Evolutionary conservation across 2,329 filamentous ascomycete genomes (phyloP).

Genomic region (Fusarium verrucosum): DNA sequence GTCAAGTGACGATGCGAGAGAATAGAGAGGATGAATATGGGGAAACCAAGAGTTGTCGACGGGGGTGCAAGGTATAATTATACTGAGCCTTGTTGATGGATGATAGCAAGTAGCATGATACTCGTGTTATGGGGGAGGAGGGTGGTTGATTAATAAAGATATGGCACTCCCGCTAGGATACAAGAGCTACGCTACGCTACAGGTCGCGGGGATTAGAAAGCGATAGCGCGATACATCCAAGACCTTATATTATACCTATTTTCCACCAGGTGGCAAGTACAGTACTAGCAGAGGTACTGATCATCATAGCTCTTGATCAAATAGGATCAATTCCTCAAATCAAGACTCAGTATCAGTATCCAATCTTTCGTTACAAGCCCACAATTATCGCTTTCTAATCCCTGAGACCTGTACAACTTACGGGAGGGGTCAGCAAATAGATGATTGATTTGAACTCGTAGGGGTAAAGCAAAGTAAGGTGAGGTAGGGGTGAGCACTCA

Average conservation of each 20-base stretch:
- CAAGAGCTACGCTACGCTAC: not conserved
- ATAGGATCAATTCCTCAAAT: too few relatives aligned
- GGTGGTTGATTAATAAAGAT: constrained; percentile 40
- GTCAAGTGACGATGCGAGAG: constrained; percentile 6
- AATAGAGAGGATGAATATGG: constrained; percentile 3
- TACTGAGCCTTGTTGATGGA: constrained; percentile 7
- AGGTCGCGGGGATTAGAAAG: too few relatives aligned
- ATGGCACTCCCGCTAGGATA: constrained; percentile 17
- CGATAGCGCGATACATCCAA: too few relatives aligned
- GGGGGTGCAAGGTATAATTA: constrained; percentile 27
- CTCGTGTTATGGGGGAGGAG: constrained; percentile 24
- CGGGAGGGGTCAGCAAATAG: constrained; percentile 42
- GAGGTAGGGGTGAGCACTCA: not conserved
- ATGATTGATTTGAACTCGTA: constrained; percentile 22
- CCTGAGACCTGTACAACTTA: constrained; percentile 6
- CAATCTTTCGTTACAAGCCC: too few relatives aligned
- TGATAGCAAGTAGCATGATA: constrained; percentile 31
- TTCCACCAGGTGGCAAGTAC: too few relatives aligned
- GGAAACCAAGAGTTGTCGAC: constrained; percentile 1
- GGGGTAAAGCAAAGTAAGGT: constrained; percentile 1
- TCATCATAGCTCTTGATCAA: too few relatives aligned
- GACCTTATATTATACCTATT: too few relatives aligned
- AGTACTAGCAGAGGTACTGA: too few relatives aligned
- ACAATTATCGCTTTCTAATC: too few relatives aligned
- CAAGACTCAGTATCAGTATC: too few relatives aligned